Evolutionary conservation across 2,329 filamentous ascomycete species (phyloP).

Genomic region (Penicillium verrucosum): DNA sequence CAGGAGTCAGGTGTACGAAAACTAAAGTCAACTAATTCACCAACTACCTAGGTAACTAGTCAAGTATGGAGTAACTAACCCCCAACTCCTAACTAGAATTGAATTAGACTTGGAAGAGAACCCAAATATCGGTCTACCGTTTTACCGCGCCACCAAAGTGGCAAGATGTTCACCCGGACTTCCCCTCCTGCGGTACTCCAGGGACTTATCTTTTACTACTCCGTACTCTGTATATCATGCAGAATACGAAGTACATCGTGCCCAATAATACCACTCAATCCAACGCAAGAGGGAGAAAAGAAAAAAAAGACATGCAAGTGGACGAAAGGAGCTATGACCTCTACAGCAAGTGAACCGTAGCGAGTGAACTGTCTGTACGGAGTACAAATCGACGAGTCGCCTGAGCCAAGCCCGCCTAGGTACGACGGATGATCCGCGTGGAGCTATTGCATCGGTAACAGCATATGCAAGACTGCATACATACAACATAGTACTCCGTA

Average conservation of each 20-base stretch:
- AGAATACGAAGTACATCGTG: not conserved
- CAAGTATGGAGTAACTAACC: not conserved
- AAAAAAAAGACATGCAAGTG: not conserved
- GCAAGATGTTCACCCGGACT: slow-evolving; percentile 9
- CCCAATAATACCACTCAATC: not conserved
- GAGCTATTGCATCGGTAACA: slow-evolving; percentile 10
- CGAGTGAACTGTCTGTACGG: slow-evolving; percentile 8
- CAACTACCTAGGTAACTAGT: not conserved
- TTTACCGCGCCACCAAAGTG: slow-evolving; percentile 6
- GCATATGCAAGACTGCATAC: not conserved
- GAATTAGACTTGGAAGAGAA: not conserved
- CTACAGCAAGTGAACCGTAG: slow-evolving; percentile 9
- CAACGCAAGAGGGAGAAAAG: not conserved
- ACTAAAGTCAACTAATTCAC: not conserved
- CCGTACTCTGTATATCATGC: not conserved
- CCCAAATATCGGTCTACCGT: not conserved
- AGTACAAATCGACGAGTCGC: slow-evolving; percentile 16
- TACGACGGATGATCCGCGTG: slow-evolving; percentile 15
- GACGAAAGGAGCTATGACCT: slow-evolving; percentile 1
- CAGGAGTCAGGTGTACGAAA: not conserved
- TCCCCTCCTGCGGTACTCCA: slow-evolving; percentile 4
- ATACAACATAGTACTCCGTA: not conserved
- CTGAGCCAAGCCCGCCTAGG: slow-evolving; percentile 11
- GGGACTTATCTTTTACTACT: not conserved
- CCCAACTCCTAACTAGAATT: not conserved